Evolutionary conservation across 2,329 filamentous ascomycete species (phyloP).

Genomic region (Apiospora saccharicola): DNA sequence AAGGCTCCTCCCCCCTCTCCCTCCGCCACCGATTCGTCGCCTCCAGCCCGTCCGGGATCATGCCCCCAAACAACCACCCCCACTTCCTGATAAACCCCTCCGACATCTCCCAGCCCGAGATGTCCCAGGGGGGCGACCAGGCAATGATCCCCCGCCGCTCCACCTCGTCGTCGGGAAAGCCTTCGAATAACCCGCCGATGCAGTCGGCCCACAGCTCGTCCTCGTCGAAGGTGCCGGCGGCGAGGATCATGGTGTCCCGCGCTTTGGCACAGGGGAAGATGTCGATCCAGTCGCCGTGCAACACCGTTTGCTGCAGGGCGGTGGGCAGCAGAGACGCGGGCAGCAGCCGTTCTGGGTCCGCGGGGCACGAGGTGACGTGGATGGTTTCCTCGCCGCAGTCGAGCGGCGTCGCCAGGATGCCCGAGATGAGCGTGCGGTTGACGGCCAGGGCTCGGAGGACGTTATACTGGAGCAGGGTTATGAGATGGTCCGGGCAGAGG

Average conservation of each 20-base stretch:
- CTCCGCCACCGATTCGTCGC: constrained; percentile 47
- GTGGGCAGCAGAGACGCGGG: constrained; percentile 48
- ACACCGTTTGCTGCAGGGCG: constrained; percentile 46
- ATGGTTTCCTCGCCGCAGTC: constrained; percentile 43
- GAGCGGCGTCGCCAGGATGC: constrained; percentile 41
- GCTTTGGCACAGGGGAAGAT: constrained; percentile 46
- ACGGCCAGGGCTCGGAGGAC: constrained; percentile 46
- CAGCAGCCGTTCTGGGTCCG: constrained; percentile 34
- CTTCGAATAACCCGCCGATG: constrained; percentile 52
- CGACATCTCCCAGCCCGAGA: constrained; percentile 50
- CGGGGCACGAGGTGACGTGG: constrained; percentile 41
- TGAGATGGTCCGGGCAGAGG: constrained; percentile 50
- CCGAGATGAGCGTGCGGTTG: constrained; percentile 47
- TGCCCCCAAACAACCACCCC: constrained; percentile 41
- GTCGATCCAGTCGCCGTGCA: constrained; percentile 52
- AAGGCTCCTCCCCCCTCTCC: constrained; percentile 42
- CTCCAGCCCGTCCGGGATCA: constrained; percentile 38
- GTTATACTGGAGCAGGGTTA: constrained; percentile 52
- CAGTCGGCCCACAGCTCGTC: constrained; percentile 53
- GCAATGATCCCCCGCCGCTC: constrained; percentile 49
- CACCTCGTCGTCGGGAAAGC: constrained; percentile 51
- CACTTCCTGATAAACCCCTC: constrained; percentile 49
- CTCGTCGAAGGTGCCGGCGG: constrained; percentile 47
- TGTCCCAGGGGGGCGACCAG: constrained; percentile 51
- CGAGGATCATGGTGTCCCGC: constrained; percentile 49